A percentile compares a stretch with the other conserved stretches of the same genome.
phyloP scores from a whole-genome alignment of 2,329 filamentous ascomycete genomes.

The Fusarium sp. region DNA sequence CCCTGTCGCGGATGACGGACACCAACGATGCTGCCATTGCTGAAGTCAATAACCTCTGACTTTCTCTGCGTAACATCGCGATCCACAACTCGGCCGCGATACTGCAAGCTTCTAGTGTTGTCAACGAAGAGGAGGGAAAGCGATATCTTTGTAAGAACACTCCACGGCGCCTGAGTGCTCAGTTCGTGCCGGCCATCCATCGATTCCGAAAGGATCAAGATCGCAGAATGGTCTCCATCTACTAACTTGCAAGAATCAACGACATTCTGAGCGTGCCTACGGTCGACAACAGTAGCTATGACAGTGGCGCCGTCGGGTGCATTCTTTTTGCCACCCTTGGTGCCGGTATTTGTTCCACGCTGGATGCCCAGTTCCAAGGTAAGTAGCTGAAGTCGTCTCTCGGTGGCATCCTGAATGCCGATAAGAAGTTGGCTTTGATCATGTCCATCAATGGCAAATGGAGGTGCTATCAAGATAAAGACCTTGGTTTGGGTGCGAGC shows the following conservation, averaged over 20 bases:
- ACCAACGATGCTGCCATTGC: slow-evolving; percentile 63
- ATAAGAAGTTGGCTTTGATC: slow-evolving; percentile 70
- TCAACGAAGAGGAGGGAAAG: slow-evolving; percentile 72
- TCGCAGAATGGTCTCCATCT: slow-evolving; percentile 75
- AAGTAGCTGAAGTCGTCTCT: slow-evolving; percentile 76
- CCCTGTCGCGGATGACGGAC: slow-evolving; percentile 70
- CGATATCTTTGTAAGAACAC: slow-evolving; percentile 74
- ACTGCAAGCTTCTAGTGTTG: slow-evolving; percentile 71
- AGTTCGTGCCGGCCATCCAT: slow-evolving; percentile 74
- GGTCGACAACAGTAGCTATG: slow-evolving; percentile 58
- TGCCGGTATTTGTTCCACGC: slow-evolving; percentile 49
- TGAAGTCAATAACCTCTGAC: slow-evolving; percentile 61
- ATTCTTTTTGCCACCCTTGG: slow-evolving; percentile 42
- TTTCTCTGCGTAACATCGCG: slow-evolving; percentile 65
- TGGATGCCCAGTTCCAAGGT: slow-evolving; percentile 69
- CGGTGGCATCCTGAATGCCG: slow-evolving; percentile 77
- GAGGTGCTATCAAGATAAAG: slow-evolving; percentile 74
- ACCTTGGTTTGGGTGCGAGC: slow-evolving; percentile 70
- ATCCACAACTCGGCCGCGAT: slow-evolving; percentile 64
- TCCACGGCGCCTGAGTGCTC: slow-evolving; percentile 82
- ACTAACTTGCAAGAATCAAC: slow-evolving; percentile 79
- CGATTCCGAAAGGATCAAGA: slow-evolving; percentile 77
- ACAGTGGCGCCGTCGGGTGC: slow-evolving; percentile 41
- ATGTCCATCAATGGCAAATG: slow-evolving; percentile 66
- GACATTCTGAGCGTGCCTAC: slow-evolving; percentile 74